A percentile compares a stretch with the other conserved stretches of the same genome.
These are phyloP conservation scores for Phytophthora brassicae DNA, from an alignment of 352 stramenopile genomes.

Conservation along the genomic window DNA sequence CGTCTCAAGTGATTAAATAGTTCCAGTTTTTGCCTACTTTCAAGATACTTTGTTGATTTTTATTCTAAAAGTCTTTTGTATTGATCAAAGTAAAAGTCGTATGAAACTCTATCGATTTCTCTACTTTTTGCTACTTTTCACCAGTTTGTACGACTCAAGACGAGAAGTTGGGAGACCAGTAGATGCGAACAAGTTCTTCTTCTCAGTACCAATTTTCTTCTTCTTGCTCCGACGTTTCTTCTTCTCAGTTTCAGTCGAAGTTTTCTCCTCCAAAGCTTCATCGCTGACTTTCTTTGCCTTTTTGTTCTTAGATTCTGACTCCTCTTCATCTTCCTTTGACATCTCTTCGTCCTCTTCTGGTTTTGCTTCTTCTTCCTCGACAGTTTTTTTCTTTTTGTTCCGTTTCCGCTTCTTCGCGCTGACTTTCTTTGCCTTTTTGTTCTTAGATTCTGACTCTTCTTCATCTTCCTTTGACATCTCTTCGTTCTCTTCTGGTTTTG, in stretches of 20 bases:
- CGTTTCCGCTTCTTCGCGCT: constrained; percentile 83
- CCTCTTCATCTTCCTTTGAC: constrained; percentile 7
- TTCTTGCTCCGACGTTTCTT: constrained; percentile 65
- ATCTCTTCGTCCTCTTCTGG: constrained; percentile 18
- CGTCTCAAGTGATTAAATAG: constrained; percentile 35
- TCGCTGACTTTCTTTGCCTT: constrained; percentile 14
- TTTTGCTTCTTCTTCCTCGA: constrained; percentile 19
- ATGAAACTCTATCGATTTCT: constrained; percentile 1
- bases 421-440: constrained; percentile 33
- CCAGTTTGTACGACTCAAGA: constrained; percentile 82
- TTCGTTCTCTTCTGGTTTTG: constrained; percentile 22
- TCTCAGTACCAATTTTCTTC: constrained; percentile 52
- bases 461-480: constrained; percentile 7
- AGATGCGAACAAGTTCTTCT: constrained; percentile 45
- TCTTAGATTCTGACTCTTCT: constrained; percentile 32
- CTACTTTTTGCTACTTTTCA: constrained; percentile 69
- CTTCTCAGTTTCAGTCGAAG: constrained; percentile 19
- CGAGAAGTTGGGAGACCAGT: constrained; percentile 74
- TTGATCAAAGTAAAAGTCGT: not conserved
- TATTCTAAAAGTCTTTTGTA: not conserved
- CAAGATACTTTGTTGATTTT: constrained; percentile 11
- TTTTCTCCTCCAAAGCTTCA: constrained; percentile 21
- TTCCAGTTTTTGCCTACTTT: constrained; percentile 34
- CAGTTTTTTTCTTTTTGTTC: constrained; percentile 56
- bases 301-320: constrained; percentile 44